Conservation (phyloP, 2,329 filamentous ascomycete genomes). For the Ceratocystis cubensis region DNA sequence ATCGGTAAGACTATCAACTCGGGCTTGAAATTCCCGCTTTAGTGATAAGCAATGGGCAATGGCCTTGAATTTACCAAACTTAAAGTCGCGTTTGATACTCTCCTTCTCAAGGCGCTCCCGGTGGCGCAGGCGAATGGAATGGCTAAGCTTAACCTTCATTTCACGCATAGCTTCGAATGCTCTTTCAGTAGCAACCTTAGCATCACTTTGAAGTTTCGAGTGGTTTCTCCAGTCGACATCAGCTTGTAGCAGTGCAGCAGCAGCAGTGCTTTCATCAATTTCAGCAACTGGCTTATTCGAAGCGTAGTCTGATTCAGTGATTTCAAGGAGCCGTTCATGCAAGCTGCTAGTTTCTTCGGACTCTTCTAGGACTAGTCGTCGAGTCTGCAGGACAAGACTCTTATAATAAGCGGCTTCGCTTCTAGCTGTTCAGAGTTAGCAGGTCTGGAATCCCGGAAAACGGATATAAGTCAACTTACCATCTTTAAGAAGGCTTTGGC, state of each 20-base stretch:
- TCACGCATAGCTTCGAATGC: background rate
- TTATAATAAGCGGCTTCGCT: background rate
- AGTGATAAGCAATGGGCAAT: background rate
- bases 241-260: background rate
- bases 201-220: background rate
- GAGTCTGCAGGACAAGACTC: background rate
- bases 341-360: background rate
- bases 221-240: background rate
- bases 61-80: background rate
- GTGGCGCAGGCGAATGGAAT: background rate
- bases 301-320: background rate
- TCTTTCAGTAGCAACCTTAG: background rate
- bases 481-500: background rate
- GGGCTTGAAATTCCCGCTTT: background rate
- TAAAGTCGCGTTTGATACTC: background rate
- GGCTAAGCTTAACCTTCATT: background rate
- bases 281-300: background rate
- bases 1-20: background rate
- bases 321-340: background rate
- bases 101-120: conserved; percentile 2
- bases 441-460: background rate
- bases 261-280: background rate
- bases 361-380: background rate
- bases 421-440: background rate
- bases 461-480: background rate